Evolutionary conservation across 2,329 filamentous ascomycete species (phyloP), one percentile per base, ranked within the genome.

Genomic region (Aspergillus oerlinghausenensis): DNA sequence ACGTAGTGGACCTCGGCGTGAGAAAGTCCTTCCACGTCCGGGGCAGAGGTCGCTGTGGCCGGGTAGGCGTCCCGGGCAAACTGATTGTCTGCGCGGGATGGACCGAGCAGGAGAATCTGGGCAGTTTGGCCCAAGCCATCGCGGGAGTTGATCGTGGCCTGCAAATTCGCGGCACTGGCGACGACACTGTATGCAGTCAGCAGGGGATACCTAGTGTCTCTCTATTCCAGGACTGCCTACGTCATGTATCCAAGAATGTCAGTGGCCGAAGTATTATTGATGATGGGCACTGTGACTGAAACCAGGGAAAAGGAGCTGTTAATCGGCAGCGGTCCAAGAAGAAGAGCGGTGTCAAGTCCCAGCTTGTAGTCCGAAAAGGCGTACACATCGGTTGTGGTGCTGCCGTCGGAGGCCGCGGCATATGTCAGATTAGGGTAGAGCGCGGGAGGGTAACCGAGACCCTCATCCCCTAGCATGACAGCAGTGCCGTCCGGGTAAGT

Each of bases 181-280:
- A 96, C 79, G 2, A 93, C 77, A 19, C 63, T 67, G 26, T 21
- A 28, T 28, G 10, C 9, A 4, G 17, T n/a, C 4, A 28, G 19
- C 52, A 51, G 14, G 32, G 5, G 3, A n/a, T 10, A 38, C 7
- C 14, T 3, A 5, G 29, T 17, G 3, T 38, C 32, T 38, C 32
- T 38, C 6, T 17, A 6, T 7, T 7, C 32, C 32, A 35, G 32
- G 14, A 38, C 17, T 19, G 3, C 80, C 4, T 90, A 78, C 1
- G 91, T 96, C 77, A 96, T 83, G 77, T 91, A 96, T 1, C 90
- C 92, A 4, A 96, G 79, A 0, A 93, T 83, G 60, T 88, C 85
- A 3, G 76, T 76, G 45, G 75, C 70, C 2, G 82, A 81, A 1
- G 80, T 79, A 62, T 87, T 88, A 68, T 88, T 86, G 58, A 89